Evolutionary conservation across 2,329 filamentous ascomycete species (phyloP).

Genomic region (Colletotrichum liriopes): DNA sequence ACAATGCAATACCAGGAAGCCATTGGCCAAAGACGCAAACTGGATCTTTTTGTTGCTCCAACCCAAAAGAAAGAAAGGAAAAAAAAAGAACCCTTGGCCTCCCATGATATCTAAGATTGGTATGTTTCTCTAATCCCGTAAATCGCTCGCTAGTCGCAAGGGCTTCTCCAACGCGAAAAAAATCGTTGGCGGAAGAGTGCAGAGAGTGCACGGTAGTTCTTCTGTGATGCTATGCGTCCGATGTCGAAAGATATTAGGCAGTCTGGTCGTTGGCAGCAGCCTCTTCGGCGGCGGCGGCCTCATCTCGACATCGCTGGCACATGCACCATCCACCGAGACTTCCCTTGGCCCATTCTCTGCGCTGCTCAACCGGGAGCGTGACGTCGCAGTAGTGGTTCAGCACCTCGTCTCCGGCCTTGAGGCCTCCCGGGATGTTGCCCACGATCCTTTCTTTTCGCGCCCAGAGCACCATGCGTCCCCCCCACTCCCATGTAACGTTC

Average conservation of each 20-base stretch:
- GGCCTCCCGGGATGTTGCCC: slow-evolving; percentile 68
- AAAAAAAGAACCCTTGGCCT: not conserved
- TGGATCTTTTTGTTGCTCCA: slow-evolving; percentile 17
- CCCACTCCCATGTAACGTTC: slow-evolving; percentile 96
- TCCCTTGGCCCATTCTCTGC: slow-evolving; percentile 90
- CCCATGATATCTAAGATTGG: slow-evolving; percentile 22
- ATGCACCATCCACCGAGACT: slow-evolving; percentile 91
- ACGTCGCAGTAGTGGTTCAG: slow-evolving; percentile 97
- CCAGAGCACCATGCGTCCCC: slow-evolving; percentile 81
- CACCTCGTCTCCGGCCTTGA: slow-evolving; percentile 87
- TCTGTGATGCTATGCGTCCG: not conserved
- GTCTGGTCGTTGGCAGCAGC: slow-evolving; percentile 3
- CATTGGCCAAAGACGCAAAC: slow-evolving; percentile 13
- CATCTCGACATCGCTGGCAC: slow-evolving; percentile 85
- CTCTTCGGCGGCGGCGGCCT: slow-evolving; percentile 60
- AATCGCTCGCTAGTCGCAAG: slow-evolving; percentile 28
- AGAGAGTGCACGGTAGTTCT: not conserved
- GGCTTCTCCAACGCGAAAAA: not conserved
- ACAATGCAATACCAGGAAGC: slow-evolving; percentile 22
- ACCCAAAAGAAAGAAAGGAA: not conserved
- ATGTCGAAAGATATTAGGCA: not conserved
- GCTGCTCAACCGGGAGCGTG: slow-evolving; percentile 80
- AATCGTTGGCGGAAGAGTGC: not conserved
- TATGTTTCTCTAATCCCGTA: slow-evolving; percentile 30
- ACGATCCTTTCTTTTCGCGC: slow-evolving; percentile 72